These are phyloP conservation scores for Solanum pinnatisectum DNA, from an alignment of 257 asterid species.

Conservation along the genomic window DNA sequence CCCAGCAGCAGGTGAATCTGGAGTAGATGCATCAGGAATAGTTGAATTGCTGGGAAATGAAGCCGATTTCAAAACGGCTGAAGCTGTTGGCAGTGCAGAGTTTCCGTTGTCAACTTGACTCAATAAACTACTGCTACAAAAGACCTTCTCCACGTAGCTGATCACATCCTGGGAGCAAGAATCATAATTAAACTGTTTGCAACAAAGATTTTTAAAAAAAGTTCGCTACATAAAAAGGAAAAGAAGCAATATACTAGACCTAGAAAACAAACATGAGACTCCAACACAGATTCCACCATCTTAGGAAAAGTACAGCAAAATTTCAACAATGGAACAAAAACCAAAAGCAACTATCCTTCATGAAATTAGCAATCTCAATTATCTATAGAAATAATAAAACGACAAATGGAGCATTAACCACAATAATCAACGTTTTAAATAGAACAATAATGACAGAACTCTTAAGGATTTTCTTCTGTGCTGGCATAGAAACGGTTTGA, in stretches of 20 bases:
- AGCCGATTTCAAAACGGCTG: constrained; percentile 32
- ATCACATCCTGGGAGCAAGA: constrained; percentile 72
- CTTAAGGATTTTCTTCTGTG: neutral
- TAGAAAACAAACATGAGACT: neutral
- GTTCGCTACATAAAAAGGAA: neutral
- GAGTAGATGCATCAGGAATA: constrained; percentile 36
- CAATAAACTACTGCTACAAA: constrained; percentile 40
- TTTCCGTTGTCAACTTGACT: constrained; percentile 60
- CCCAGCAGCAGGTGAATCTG: constrained; percentile 38
- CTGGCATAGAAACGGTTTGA: neutral
- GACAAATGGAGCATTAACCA: neutral
- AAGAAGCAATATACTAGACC: neutral
- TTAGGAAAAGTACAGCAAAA: neutral
- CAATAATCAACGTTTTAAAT: neutral
- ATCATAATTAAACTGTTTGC: constrained; percentile 6
- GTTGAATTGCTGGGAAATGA: constrained; percentile 33
- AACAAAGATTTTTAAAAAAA: neutral
- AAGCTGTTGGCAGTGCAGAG: constrained; percentile 39
- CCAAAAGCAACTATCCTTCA: neutral
- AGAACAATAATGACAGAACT: neutral
- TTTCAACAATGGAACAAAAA: neutral
- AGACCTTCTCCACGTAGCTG: constrained; percentile 76
- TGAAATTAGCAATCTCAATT: neutral
- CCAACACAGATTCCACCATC: neutral
- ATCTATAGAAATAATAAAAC: neutral